Base-by-base conservation (phyloP, 2,329 filamentous ascomycete species). In the Aspergillus clavatus region DNA sequence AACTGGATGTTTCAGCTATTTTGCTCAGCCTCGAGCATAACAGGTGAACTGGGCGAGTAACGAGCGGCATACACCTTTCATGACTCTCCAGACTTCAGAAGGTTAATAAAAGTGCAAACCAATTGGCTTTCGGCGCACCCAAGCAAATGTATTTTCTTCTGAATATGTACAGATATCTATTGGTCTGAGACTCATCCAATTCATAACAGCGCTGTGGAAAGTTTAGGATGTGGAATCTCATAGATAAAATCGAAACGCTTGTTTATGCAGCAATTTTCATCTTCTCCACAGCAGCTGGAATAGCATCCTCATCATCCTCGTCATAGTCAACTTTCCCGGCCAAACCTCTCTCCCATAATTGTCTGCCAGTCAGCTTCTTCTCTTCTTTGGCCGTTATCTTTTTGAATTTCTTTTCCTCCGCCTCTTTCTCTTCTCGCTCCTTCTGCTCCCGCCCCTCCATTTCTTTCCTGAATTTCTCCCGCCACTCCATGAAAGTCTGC, bases 401-500 rank as follows among this genome's bases (percentile, higher is more conserved):
- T 72, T 88, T 85, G 70, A 87, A 89, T 71, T 88, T 80, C 71
- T 95, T 90, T 40, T 90, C 89, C 26, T 83, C 75, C 52, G 87
- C 81, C 57, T 91, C 87, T 53, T 78, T 80, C 62, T 91, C 88
- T 66, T 87, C 85, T 58, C 76, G 75, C 52, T 83, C 79, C 55
- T 71, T 77, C 56, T 72, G 68, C 55, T 82, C 80, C 62, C 78
- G 72, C 60, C 93, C 90, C 62, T 84, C 84, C 80, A 91, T 84
- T 73, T 97, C 93, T 61, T 77, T 74, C 50, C 81, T 65, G 63
- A 97, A 98, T 7, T 68, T 79, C 29, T 84, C 83, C 44, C 88
- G 78, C 93, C 93, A 98, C 55, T 79, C 80, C 55, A 87, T 63
- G 61, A 97, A 98, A 0, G 82, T 83, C 72, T 95, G 89, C 18